phyloP scores from a whole-genome alignment of 352 stramenopile genomes.

The Phytophthora constricta region DNA sequence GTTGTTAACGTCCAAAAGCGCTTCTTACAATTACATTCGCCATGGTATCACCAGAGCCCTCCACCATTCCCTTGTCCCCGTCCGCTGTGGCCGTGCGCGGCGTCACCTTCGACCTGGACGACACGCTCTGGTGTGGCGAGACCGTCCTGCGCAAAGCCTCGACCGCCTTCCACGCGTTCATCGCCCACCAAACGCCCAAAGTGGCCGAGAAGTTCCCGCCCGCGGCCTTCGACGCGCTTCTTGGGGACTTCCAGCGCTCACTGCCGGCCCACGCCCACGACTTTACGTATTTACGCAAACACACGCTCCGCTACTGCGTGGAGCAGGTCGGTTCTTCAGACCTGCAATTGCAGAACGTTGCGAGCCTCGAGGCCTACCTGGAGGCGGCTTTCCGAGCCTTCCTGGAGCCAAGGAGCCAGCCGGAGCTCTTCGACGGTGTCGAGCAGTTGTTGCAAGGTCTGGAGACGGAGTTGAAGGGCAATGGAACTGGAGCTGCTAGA shows the following conservation, averaged over 20 bases:
- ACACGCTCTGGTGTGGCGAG: constrained; percentile 77
- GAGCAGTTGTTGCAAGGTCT: constrained; percentile 54
- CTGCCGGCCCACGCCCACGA: constrained; percentile 62
- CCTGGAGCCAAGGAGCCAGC: constrained; percentile 59
- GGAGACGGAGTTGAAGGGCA: constrained; percentile 29
- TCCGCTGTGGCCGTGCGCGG: constrained; percentile 38
- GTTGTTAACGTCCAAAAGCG: neutral
- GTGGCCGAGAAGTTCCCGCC: constrained; percentile 51
- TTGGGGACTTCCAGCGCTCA: constrained; percentile 49
- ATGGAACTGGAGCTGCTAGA: neutral
- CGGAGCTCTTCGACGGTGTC: constrained; percentile 66
- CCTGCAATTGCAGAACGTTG: constrained; percentile 25
- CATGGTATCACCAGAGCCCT: constrained; percentile 1
- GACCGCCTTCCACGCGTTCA: constrained; percentile 55
- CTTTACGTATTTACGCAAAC: constrained; percentile 73
- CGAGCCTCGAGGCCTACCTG: constrained; percentile 43
- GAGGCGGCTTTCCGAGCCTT: constrained; percentile 69
- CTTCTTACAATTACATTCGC: neutral
- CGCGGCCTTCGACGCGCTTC: constrained; percentile 44
- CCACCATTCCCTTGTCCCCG: neutral
- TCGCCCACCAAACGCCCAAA: constrained; percentile 41
- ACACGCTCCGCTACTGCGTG: constrained; percentile 61
- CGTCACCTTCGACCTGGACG: constrained; percentile 83
- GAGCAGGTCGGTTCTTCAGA: constrained; percentile 25
- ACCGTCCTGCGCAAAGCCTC: constrained; percentile 54